Percentiles rank a stretch among this genome's conserved stretches.
Evolutionary conservation across 805 yeast genomes (phyloP).

Genomic region (Debaryomyces tyrocola): DNA sequence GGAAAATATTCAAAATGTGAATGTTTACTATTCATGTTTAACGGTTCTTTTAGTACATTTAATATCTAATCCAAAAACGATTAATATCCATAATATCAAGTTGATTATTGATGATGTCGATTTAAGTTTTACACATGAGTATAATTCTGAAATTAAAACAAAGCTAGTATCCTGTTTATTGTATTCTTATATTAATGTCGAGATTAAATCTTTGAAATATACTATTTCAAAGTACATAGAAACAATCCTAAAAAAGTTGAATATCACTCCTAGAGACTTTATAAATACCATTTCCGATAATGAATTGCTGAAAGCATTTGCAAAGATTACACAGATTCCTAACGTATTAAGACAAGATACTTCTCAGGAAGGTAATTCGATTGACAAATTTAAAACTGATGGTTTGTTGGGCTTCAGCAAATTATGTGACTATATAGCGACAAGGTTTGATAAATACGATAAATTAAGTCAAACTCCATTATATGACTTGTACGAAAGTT

Average conservation of each 20-base stretch:
- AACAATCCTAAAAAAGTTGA: constrained; percentile 2
- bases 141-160: background rate
- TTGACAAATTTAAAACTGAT: constrained; percentile 11
- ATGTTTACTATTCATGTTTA: constrained; percentile 15
- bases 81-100: constrained; percentile 10
- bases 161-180: constrained; percentile 1
- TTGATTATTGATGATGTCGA: constrained; percentile 9
- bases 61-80: background rate
- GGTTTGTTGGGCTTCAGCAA: constrained; percentile 20
- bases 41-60: constrained; percentile 9
- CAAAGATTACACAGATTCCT: background rate
- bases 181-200: background rate
- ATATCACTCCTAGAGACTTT: constrained; percentile 1
- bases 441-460: constrained; percentile 13
- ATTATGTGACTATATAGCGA: constrained; percentile 23
- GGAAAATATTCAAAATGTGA: constrained; percentile 2
- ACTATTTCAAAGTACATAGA: constrained; percentile 7
- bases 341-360: background rate
- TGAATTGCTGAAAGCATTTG: background rate
- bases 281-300: background rate
- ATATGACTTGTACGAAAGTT: constrained; percentile 21
- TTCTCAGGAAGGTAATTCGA: background rate
- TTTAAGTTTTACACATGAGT: background rate
- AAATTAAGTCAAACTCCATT: constrained; percentile 5
- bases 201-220: constrained; percentile 1